These are phyloP conservation scores for Cochlearia excelsa DNA, from an alignment of 345 rosid species.

Conservation along the genomic window DNA sequence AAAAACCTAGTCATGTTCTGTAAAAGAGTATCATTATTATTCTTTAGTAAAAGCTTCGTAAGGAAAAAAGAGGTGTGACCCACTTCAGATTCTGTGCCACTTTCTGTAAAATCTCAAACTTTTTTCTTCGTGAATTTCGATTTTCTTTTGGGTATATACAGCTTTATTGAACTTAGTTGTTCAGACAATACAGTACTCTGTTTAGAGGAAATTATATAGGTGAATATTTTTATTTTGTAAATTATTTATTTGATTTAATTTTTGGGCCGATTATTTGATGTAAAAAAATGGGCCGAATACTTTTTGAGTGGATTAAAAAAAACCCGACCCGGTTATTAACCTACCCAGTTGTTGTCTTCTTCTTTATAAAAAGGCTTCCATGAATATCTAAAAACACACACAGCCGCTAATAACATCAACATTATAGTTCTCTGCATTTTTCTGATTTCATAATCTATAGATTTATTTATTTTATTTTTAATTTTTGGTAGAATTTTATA, in stretches of 20 bases:
- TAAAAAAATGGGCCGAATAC: no score
- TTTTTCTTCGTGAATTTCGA: constrained; percentile 13
- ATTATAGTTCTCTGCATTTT: no score
- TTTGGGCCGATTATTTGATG: no score
- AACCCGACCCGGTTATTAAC: background rate
- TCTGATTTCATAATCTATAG: no score
- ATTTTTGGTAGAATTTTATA: no score
- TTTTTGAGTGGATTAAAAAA: no score
- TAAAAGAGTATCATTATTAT: constrained; percentile 24
- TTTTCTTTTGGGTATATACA: no score
- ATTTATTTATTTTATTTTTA: no score
- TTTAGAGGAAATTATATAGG: no score
- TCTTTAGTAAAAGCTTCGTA: constrained; percentile 39
- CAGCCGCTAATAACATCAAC: background rate
- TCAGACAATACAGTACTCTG: no score
- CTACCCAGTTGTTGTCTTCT: background rate
- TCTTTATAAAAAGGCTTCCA: background rate
- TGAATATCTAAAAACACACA: background rate
- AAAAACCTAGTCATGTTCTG: constrained; percentile 60
- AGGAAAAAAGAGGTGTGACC: constrained; percentile 49
- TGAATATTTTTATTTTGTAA: no score
- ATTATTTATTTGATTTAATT: no score
- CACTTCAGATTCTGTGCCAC: constrained; percentile 67
- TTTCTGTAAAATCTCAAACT: constrained; percentile 38
- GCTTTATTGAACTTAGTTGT: background rate